Percentiles rank a stretch among this genome's conserved stretches.
Conservation (phyloP, 2,329 filamentous ascomycete species). For the Phyllosticta citrichinensis region DNA sequence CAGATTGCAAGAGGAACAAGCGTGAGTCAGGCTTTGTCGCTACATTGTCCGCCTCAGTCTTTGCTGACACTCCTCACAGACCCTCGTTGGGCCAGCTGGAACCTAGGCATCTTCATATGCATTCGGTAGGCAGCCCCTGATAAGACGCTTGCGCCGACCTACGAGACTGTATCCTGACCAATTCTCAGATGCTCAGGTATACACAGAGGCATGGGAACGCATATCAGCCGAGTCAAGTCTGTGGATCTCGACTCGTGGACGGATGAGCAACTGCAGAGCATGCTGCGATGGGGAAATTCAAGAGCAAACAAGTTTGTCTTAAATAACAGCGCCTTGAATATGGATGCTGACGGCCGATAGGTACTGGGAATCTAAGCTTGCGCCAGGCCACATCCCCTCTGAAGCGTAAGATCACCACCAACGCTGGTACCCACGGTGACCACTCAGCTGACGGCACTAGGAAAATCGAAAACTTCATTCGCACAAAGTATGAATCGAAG, state of each 20-base stretch:
- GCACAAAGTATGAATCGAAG: slow-evolving; percentile 98
- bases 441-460: slow-evolving; percentile 21
- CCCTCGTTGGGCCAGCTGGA: slow-evolving; percentile 98
- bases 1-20: slow-evolving; percentile 98
- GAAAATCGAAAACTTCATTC: slow-evolving; percentile 99
- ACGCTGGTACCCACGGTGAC: not conserved
- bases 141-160: not conserved
- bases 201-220: slow-evolving; percentile 96
- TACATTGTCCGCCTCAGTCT: not conserved
- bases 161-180: slow-evolving; percentile 8
- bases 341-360: slow-evolving; percentile 28
- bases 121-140: slow-evolving; percentile 49
- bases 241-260: slow-evolving; percentile 98
- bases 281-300: slow-evolving; percentile 90
- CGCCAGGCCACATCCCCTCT: slow-evolving; percentile 80
- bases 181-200: slow-evolving; percentile 72
- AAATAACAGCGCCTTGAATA: not conserved
- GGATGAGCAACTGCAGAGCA: slow-evolving; percentile 90
- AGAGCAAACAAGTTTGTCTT: slow-evolving; percentile 75
- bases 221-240: slow-evolving; percentile 96
- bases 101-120: slow-evolving; percentile 92
- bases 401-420: slow-evolving; percentile 52
- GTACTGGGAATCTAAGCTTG: slow-evolving; percentile 93
- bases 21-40: slow-evolving; percentile 46
- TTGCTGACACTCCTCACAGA: slow-evolving; percentile 43